Base-by-base conservation (phyloP, 768 basidiomycete species). In the Podaxis mareebaensis region DNA sequence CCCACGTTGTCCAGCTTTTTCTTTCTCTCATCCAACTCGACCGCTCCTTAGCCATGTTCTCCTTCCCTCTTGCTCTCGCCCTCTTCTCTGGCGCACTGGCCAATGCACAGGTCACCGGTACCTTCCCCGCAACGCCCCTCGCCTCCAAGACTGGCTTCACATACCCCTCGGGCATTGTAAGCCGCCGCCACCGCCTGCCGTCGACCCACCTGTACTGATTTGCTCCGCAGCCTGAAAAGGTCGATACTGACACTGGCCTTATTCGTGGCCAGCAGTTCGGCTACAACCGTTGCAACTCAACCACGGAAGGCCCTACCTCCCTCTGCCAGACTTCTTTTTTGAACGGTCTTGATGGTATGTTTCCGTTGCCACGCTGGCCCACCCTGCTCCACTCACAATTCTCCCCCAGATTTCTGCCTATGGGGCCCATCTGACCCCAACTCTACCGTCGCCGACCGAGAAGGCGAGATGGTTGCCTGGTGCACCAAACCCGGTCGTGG, bases 401-500 rank as follows among this genome's bases (percentile, higher is more conserved):
- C 39, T 63, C 5, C 22, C 20, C 1, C 42, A 88, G 90, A 91
- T 69, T 91, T 88, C 73, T 91, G 90, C 66, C 67, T 91, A 0
- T 91, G 87, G 85, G 86, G 79, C 33, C 83, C 88, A 0, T 67
- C 78, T 1, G 73, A 74, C n/a, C 76, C 82, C 3, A 78, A 84
- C 71, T 77, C 81, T 13, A 73, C 76, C 17, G 86, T 94, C 49
- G 88, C 81, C 38, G 80, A 89, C 64, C 83, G 82, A 2, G 93
- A 95, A 71, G 86, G 82, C 46, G 78, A 85, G 70, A 86, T 85
- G 69, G 88, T 94, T 10, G 85, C 91, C 1, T 95, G 85, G 82
- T 95, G 91, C 76, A 85, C 86, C n/a, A 85, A 88, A 71, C 80
- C 81, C 1, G 84, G 84, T 5, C 84, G 82, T 59, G 92, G 92